Evolutionary conservation across 2,329 filamentous ascomycete genomes (phyloP), one percentile per base, ranked within the genome.

Genomic region (Xylaria sp.): DNA sequence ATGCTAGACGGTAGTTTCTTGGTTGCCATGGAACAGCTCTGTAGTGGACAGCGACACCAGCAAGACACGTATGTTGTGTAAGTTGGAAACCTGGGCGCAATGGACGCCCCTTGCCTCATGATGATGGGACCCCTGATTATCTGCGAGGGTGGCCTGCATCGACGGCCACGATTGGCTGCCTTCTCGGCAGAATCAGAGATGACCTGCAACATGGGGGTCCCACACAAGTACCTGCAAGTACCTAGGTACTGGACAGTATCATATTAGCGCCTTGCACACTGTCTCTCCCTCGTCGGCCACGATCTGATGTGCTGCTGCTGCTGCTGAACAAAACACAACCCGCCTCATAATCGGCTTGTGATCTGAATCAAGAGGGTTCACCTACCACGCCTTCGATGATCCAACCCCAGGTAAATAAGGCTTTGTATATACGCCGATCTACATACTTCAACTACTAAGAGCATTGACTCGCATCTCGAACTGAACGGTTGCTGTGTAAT

Each of bases 21-120:
- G 47, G 63, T 62, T 59, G 59, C 47, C 60, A 58, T 60, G 68
- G 66, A 55, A 66, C 51, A 63, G 59, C 63, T 67, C 37, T 27
- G 35, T 32, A 51, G 40, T n/a, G 40, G 35, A 40, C 65, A 59
- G 63, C 51, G 55, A 65, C 63, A 61, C 60, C 55, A 65, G 61
- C 65, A 47, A 67, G 63, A 69, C 71, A 73, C 69, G 61, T 66
- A 70, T 69, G 69, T 55, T 66, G 64, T 69, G 67, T 66, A 66
- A 65, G 59, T 60, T 35, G 59, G 62, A 67, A 64, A 66, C 57
- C 62, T 66, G 69, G 70, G 64, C 62, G 63, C 68, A 72, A 73
- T 67, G 65, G 69, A 63, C 65, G 59, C 73, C 74, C 74, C 74
- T 74, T 76, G 73, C 75, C 71, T 75, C 73, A 71, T 74, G 70